Evolutionary conservation across 371 early-diverging fungal species (phyloP), one percentile per base, ranked within the genome.

Genomic region (Apophysomyces ossiformis): DNA sequence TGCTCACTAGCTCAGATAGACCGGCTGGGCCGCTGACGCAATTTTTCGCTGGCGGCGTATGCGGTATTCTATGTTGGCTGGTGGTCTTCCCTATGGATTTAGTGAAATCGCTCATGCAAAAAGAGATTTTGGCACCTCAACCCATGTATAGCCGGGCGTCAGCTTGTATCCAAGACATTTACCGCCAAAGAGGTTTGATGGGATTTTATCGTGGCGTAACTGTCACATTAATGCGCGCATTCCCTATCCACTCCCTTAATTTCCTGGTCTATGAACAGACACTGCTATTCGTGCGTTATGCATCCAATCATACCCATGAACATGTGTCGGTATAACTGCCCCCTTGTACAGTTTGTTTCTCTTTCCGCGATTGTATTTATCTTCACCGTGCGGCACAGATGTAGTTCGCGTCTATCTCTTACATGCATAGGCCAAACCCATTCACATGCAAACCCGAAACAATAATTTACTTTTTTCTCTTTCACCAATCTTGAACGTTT

Each of bases 21-120:
- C 74, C 75, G 36, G 81, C 91, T 4, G 90, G 90, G 4, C 90
- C 89, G 12, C 71, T 88, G 67, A 87, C 88, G 0, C 91, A 90
- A 41, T 87, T 92, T 73, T 65, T 92, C 26, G 89, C 93, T 6
- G 93, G 92, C 41, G 93, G 92, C n/a, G 76, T 87, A 6, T 90
- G 92, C 69, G 95, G 95, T 18, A 86, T 92, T 4, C 71, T 92
- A 60, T 90, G 90, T 5, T 93, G 95, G 94, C 71, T 92, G 54
- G 79, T 91, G 2, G 89, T 92, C 7, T 94, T 94, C 66, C 95
- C 95, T 5, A 72, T 92, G 5, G 95, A 94, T 69, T 68, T 92
- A 50, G 84, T 93, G 16, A 93, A 93, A 68, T 89, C 92, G 0
- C 75, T 87, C 45, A 81, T 91, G 61, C 94, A 93, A 70, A 90